These are phyloP conservation scores for Fusarium goolgardi DNA, from an alignment of 2,329 filamentous ascomycete species.

Conservation along the genomic window DNA sequence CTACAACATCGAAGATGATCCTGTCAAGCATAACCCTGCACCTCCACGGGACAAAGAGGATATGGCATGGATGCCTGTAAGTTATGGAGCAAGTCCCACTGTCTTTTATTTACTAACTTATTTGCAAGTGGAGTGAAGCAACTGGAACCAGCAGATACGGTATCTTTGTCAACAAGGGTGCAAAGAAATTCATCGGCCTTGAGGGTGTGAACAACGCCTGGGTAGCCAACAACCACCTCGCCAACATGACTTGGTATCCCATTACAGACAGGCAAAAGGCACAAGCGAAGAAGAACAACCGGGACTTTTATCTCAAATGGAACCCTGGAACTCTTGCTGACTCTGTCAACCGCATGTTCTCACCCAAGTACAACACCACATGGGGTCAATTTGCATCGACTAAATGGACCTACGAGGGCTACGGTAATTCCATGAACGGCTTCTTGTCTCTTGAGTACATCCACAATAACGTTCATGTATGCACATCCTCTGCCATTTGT, in stretches of 20 bases:
- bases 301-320: background rate
- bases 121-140: background rate
- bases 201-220: background rate
- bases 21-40: background rate
- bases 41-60: accelerated
- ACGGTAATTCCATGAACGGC: background rate
- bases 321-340: background rate
- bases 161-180: background rate
- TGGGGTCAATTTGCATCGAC: conserved; percentile 10
- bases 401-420: background rate
- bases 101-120: background rate
- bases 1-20: background rate
- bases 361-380: background rate
- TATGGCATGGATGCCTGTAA: background rate
- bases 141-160: conserved; percentile 4
- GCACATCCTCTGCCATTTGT: accelerated
- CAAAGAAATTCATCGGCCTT: background rate
- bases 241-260: background rate
- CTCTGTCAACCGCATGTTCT: conserved; percentile 1
- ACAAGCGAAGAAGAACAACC: background rate
- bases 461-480: conserved; percentile 11
- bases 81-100: accelerated
- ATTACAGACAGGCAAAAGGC: background rate
- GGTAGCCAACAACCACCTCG: background rate
- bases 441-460: conserved; percentile 19